Base-by-base conservation (phyloP, 805 yeast genomes). In the Ogataea sp. region DNA sequence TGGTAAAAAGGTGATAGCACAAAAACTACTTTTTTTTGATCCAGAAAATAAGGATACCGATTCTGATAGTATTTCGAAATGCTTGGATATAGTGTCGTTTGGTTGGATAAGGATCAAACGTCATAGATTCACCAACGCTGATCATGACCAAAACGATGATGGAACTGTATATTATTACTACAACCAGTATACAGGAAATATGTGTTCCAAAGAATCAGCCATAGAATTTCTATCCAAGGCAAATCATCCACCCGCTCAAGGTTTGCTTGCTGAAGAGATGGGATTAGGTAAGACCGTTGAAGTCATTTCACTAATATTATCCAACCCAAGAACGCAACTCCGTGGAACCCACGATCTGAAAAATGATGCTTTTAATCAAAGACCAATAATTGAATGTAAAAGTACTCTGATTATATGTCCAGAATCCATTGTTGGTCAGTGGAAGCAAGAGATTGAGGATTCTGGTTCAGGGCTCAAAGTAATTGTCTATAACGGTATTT, bases 231-330 rank as follows among this genome's bases (percentile, higher is more conserved):
- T 65, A 7, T 15, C 29, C 3, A 21, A 43, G 2, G 0, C 39
- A 49, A 1, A 37, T 38, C 39, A 35, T 9, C 48, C 51, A 7
- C 50, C 53, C 2, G 79, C 73, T 0, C 67, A 70, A 37, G 96
- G 94, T 0, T 62, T 93, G 7, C 58, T 93, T 26, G 83, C 93
- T 1, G 98, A 90, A 52, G 98, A 93, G 58, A 93, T 93, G 98
- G 98, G 98, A 0, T 68, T 93, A 7, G 98, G 98, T 0, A 93
- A 93, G 53, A 90, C 98, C 0, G 78, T 93, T 4, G 98, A 93
- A 55, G 67, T 88, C 13, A 66, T 85, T 2, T 67, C 95, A 0
- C 61, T 90, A 30, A 61, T 83, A 0, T 53, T 78, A 2, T 52
- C 79, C 37, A 82, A 93, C 55, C 78, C 65, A 25, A 61, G 96